phyloP scores from a whole-genome alignment of 2,329 filamentous ascomycete genomes.

The Fusarium duplospermum region DNA sequence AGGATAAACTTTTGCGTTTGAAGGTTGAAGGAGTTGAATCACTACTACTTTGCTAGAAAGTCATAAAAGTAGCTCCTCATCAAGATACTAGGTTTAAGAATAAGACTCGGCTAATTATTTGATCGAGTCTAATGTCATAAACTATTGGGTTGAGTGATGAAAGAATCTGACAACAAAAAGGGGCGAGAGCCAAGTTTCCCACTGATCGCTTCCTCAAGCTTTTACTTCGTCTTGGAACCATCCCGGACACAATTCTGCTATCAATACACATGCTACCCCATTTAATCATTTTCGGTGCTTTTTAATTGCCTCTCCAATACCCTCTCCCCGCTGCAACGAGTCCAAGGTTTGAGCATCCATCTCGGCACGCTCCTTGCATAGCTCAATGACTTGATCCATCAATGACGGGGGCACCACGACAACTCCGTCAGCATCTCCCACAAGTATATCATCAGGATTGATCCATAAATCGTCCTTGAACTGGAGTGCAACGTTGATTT shows the following conservation, averaged over 20 bases:
- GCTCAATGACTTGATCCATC: slow-evolving; percentile 39
- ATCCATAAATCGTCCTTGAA: slow-evolving; percentile 13
- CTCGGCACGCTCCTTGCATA: slow-evolving; percentile 43
- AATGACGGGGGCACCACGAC: slow-evolving; percentile 40
- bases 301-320: background rate
- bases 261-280: background rate
- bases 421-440: slow-evolving; percentile 45
- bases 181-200: background rate
- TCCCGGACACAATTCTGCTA: background rate
- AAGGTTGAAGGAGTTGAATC: background rate
- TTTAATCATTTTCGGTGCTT: background rate
- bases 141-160: background rate
- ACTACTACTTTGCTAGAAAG: background rate
- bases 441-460: slow-evolving; percentile 44
- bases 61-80: background rate
- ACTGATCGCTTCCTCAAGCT: background rate
- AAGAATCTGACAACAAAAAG: background rate
- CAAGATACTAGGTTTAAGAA: background rate
- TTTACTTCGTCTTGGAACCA: background rate
- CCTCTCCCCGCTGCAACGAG: background rate
- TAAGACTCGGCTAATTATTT: background rate
- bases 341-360: slow-evolving; percentile 31
- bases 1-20: background rate
- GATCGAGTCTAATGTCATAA: background rate
- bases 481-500: background rate